Percentiles rank a stretch among this genome's conserved stretches.
These are phyloP conservation scores for Camelina sativa DNA, from an alignment of 345 rosid species.

Conservation along the genomic window DNA sequence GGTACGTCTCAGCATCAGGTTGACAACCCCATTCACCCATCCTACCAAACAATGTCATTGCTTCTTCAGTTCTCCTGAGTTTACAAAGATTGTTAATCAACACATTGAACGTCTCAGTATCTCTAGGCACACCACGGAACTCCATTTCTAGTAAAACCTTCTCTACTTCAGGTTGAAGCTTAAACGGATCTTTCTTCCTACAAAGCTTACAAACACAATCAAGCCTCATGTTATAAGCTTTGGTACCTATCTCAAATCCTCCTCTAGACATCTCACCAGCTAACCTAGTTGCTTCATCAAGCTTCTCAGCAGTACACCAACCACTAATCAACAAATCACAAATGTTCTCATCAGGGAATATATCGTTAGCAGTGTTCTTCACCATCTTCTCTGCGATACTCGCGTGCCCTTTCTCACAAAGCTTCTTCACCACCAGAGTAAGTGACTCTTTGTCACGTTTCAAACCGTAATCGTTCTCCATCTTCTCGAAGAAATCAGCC, in stretches of 20 bases:
- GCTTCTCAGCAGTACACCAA: slow-evolving; percentile 85
- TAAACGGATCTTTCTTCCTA: slow-evolving; percentile 79
- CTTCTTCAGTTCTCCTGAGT: slow-evolving; percentile 81
- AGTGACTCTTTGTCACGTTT: slow-evolving; percentile 73
- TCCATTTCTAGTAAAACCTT: slow-evolving; percentile 91
- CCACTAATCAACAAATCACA: slow-evolving; percentile 90
- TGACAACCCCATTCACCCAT: slow-evolving; percentile 92
- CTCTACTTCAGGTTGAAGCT: slow-evolving; percentile 67
- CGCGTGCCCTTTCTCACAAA: slow-evolving; percentile 73
- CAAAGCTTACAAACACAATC: slow-evolving; percentile 94
- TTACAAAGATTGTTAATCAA: slow-evolving; percentile 77
- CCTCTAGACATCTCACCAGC: slow-evolving; percentile 95
- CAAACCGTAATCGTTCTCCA: slow-evolving; percentile 79
- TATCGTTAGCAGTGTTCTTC: slow-evolving; percentile 73
- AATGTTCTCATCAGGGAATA: slow-evolving; percentile 80
- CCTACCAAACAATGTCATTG: slow-evolving; percentile 66
- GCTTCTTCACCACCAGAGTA: slow-evolving; percentile 63
- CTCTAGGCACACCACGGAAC: slow-evolving; percentile 78
- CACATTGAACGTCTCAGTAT: slow-evolving; percentile 84
- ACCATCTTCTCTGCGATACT: slow-evolving; percentile 89
- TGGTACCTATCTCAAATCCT: slow-evolving; percentile 80
- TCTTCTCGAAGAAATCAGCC: slow-evolving; percentile 70
- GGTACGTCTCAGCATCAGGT: slow-evolving; percentile 66
- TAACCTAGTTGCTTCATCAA: slow-evolving; percentile 87
- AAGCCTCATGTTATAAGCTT: slow-evolving; percentile 72